These are phyloP conservation scores for Amanita fuliginea DNA, from an alignment of 768 basidiomycete species.

Conservation along the genomic window DNA sequence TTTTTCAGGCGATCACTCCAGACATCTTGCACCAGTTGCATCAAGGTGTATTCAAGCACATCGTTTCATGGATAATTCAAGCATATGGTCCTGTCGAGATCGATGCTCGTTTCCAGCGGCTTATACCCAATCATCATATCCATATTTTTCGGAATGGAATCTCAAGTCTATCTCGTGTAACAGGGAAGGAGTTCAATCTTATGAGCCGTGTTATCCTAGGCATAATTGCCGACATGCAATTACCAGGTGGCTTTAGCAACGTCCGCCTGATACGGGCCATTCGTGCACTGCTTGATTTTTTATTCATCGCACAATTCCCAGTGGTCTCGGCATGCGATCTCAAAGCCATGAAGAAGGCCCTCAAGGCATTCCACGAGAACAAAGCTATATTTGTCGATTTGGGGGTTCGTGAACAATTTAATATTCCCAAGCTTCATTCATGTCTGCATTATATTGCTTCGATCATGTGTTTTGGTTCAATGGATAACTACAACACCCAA, in stretches of 20 bases:
- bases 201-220: constrained; percentile 18
- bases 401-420: constrained; percentile 13
- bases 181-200: constrained; percentile 22
- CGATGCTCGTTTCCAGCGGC: constrained; percentile 3
- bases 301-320: constrained; percentile 9
- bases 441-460: constrained; percentile 7
- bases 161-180: too few relatives aligned
- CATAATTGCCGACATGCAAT: background rate
- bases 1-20: constrained; percentile 18
- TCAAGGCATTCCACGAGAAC: background rate
- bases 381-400: constrained; percentile 11
- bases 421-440: constrained; percentile 6
- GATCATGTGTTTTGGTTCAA: constrained; percentile 8
- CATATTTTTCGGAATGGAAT: too few relatives aligned
- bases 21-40: constrained; percentile 24
- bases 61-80: constrained; percentile 21
- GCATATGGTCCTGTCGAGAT: constrained; percentile 8
- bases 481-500: too few relatives aligned
- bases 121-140: constrained; percentile 14
- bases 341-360: background rate
- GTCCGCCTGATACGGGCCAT: constrained; percentile 5
- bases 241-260: background rate
- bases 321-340: background rate
- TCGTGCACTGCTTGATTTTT: constrained; percentile 15
- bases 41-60: constrained; percentile 31